These are phyloP conservation scores for Pseudoneurospora amorphoporcata DNA, from an alignment of 495 filamentous ascomycete species.

Conservation along the genomic window DNA sequence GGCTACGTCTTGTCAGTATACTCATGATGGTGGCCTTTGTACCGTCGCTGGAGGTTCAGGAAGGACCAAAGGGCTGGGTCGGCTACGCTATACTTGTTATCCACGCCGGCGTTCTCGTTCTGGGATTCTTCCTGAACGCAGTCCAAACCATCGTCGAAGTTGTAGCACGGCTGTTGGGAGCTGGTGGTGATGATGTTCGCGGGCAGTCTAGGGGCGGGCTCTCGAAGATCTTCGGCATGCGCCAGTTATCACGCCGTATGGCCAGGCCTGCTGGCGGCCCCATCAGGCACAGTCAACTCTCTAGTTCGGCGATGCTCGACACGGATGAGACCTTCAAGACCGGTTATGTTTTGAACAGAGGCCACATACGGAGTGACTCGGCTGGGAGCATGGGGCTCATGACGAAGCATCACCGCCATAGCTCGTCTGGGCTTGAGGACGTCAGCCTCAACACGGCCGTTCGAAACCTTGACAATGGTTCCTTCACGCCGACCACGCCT, in stretches of 20 bases:
- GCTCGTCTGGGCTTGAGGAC: conserved; percentile 33
- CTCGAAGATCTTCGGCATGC: conserved; percentile 83
- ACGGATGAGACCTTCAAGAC: conserved; percentile 53
- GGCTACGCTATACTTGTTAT: conserved; percentile 84
- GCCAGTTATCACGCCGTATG: conserved; percentile 73
- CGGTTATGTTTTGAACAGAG: conserved; percentile 50
- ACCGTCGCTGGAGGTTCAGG: conserved; percentile 64
- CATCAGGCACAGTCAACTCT: conserved; percentile 66
- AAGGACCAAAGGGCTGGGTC: conserved; percentile 81
- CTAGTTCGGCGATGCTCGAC: conserved; percentile 68
- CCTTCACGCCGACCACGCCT: conserved; percentile 58
- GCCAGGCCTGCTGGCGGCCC: conserved; percentile 45
- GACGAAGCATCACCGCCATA: conserved; percentile 31
- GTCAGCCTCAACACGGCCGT: conserved; percentile 30
- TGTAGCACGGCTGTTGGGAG: conserved; percentile 64
- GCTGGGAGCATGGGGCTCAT: conserved; percentile 68
- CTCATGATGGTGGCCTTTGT: conserved; percentile 82
- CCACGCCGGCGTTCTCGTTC: conserved; percentile 78
- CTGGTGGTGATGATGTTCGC: conserved; percentile 60
- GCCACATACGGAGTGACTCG: conserved; percentile 69
- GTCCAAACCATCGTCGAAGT: conserved; percentile 85
- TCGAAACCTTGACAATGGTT: conserved; percentile 29
- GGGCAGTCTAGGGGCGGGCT: conserved; percentile 78
- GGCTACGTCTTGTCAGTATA: conserved; percentile 65
- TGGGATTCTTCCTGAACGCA: conserved; percentile 90